phyloP scores from a whole-genome alignment of 2,329 filamentous ascomycete genomes.

The Penicillium freii region DNA sequence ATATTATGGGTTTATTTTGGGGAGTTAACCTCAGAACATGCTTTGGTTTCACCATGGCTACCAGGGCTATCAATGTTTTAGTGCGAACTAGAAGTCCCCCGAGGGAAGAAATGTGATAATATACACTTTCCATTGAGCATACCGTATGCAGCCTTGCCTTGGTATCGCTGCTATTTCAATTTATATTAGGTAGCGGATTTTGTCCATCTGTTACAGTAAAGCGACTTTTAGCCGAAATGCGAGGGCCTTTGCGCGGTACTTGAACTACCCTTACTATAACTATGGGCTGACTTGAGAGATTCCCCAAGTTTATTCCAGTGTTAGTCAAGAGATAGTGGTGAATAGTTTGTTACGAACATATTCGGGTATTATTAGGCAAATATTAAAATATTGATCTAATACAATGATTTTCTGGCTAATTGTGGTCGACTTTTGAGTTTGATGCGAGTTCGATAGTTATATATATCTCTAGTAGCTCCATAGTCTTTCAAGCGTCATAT shows the following conservation, averaged over 20 bases:
- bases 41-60: neutral
- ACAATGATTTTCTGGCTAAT: neutral
- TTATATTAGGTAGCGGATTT: no score
- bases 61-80: neutral
- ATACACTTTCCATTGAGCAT: no score
- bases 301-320: neutral
- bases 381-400: neutral
- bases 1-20: neutral
- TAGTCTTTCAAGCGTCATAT: neutral
- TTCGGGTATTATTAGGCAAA: neutral
- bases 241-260: neutral
- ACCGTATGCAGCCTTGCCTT: no score
- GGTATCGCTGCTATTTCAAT: no score
- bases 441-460: neutral
- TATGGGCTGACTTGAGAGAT: no score
- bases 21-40: neutral
- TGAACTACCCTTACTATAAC: no score
- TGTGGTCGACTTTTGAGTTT: neutral
- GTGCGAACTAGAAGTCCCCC: neutral
- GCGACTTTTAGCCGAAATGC: no score
- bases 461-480: neutral
- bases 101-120: neutral
- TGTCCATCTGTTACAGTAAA: no score
- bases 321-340: neutral
- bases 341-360: neutral